These are phyloP conservation scores for Leptographium radiaticola DNA, from an alignment of 2,329 filamentous ascomycete species.

Conservation along the genomic window DNA sequence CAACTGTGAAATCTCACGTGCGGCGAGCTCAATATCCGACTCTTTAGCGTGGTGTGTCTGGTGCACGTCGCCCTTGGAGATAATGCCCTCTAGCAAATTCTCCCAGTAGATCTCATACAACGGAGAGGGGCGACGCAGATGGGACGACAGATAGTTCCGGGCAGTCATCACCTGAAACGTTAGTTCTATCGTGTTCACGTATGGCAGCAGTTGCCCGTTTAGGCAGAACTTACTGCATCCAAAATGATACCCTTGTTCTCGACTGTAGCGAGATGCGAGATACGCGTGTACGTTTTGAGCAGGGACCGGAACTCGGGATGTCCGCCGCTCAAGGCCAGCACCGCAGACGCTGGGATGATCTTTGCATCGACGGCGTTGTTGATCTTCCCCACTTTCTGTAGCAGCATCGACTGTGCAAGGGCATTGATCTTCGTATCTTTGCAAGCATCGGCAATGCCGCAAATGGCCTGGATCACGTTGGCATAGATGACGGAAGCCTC, in stretches of 20 bases:
- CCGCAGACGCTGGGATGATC: slow-evolving; percentile 72
- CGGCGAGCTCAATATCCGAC: slow-evolving; percentile 68
- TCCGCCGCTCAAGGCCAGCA: slow-evolving; percentile 63
- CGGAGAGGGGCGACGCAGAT: slow-evolving; percentile 53
- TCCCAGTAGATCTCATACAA: slow-evolving; percentile 74
- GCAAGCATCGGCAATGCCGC: slow-evolving; percentile 70
- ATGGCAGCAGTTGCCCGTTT: background rate
- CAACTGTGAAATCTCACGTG: slow-evolving; percentile 76
- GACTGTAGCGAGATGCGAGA: slow-evolving; percentile 59
- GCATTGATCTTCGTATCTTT: slow-evolving; percentile 87
- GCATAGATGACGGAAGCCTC: slow-evolving; percentile 66
- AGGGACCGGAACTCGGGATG: slow-evolving; percentile 74
- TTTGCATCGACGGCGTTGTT: slow-evolving; percentile 67
- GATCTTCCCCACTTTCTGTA: slow-evolving; percentile 89
- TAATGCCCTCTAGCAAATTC: slow-evolving; percentile 72
- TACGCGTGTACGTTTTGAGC: slow-evolving; percentile 67
- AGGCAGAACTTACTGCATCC: slow-evolving; percentile 47
- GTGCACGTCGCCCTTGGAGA: slow-evolving; percentile 79
- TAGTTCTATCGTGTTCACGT: background rate
- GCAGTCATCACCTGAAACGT: slow-evolving; percentile 52
- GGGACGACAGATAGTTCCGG: slow-evolving; percentile 62
- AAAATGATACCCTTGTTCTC: slow-evolving; percentile 55
- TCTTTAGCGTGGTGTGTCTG: slow-evolving; percentile 61
- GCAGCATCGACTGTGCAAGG: slow-evolving; percentile 82
- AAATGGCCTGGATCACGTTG: slow-evolving; percentile 91